Evolutionary conservation across 129 eudicot genomes (phyloP).

Genomic region (Artemisia annua): DNA sequence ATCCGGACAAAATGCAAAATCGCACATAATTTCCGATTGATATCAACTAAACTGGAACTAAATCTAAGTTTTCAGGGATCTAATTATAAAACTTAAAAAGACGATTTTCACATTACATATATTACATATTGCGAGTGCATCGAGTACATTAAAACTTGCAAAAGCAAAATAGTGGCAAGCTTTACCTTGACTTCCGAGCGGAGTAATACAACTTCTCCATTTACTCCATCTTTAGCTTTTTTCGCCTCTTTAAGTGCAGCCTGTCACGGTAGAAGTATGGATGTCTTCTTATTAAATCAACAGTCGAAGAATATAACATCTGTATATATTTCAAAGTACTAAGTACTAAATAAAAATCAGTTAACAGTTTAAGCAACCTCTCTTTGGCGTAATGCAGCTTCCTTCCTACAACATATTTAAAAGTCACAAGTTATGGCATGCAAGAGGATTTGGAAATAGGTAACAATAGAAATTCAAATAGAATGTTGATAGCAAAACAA

Average conservation of each 20-base stretch:
- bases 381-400: slow-evolving; percentile 94
- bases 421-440: slow-evolving; percentile 14
- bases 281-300: slow-evolving; percentile 16
- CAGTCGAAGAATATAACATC: slow-evolving; percentile 14
- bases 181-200: slow-evolving; percentile 74
- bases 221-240: slow-evolving; percentile 62
- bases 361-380: slow-evolving; percentile 55
- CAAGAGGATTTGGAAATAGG: background rate
- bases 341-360: slow-evolving; percentile 12
- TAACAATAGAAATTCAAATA: background rate
- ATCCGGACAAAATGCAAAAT: too few species aligned
- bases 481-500: background rate
- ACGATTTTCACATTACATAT: background rate
- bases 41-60: too few species aligned
- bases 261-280: slow-evolving; percentile 39
- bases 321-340: slow-evolving; percentile 2
- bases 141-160: background rate
- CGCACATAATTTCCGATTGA: too few species aligned
- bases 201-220: slow-evolving; percentile 59
- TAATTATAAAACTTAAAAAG: too few species aligned
- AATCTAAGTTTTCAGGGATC: too few species aligned
- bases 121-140: background rate
- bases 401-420: slow-evolving; percentile 65
- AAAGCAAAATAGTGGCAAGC: slow-evolving; percentile 18
- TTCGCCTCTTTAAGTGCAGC: slow-evolving; percentile 95